Evolutionary conservation across 2,329 filamentous ascomycete species (phyloP).

Genomic region (Colletotrichum cuscutae): DNA sequence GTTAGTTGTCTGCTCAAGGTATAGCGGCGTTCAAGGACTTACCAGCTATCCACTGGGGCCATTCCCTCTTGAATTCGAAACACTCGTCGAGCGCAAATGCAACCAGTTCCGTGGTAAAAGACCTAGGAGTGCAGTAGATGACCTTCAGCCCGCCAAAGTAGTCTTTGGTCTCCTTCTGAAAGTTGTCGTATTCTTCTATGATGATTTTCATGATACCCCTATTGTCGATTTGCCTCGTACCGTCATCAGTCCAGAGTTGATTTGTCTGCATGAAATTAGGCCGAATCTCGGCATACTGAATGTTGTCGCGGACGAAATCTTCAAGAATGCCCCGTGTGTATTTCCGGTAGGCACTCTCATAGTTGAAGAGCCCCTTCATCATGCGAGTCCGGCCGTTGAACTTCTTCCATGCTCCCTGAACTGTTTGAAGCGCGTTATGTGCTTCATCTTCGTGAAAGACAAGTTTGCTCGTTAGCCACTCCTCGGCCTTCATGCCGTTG

Average conservation of each 20-base stretch:
- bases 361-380: slow-evolving; percentile 79
- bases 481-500: slow-evolving; percentile 44
- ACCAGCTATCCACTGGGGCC: slow-evolving; percentile 72
- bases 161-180: slow-evolving; percentile 49
- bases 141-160: slow-evolving; percentile 75
- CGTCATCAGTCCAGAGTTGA: slow-evolving; percentile 68
- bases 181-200: slow-evolving; percentile 61
- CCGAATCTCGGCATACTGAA: slow-evolving; percentile 78
- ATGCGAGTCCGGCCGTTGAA: slow-evolving; percentile 77
- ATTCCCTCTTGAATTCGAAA: slow-evolving; percentile 66
- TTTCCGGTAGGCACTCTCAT: slow-evolving; percentile 68
- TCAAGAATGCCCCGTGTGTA: slow-evolving; percentile 71
- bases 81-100: slow-evolving; percentile 68
- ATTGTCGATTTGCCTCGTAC: slow-evolving; percentile 62
- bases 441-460: slow-evolving; percentile 70
- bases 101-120: slow-evolving; percentile 61
- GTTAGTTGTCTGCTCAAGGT: not conserved
- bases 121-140: slow-evolving; percentile 76
- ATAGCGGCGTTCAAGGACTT: slow-evolving; percentile 39
- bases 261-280: slow-evolving; percentile 76
- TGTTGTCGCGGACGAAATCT: slow-evolving; percentile 71
- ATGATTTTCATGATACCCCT: slow-evolving; percentile 70
- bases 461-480: slow-evolving; percentile 72
- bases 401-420: slow-evolving; percentile 65
- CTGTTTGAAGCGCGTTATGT: slow-evolving; percentile 60